Evolutionary conservation across 805 yeast genomes (phyloP), one percentile per base, ranked within the genome.

Genomic region (Middelhovenomyces tepae): DNA sequence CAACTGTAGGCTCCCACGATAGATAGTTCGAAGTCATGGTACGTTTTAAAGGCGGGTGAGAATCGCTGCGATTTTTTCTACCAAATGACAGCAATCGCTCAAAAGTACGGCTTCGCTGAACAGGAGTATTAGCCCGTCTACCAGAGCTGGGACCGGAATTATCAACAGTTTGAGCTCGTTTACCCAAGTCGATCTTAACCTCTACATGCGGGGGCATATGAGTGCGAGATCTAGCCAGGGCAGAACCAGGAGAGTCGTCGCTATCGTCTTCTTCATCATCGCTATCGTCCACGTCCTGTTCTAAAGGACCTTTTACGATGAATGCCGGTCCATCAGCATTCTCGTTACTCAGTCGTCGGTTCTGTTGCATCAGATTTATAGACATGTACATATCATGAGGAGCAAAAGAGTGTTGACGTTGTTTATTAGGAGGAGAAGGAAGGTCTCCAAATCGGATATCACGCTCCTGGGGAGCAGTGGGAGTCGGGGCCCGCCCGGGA

Each of bases 1-100:
- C 97, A 22, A 91, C 70, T 0, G 91, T 82, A 2, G 97, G 96
- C 20, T 70, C 71, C 84, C 94, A 86, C 0, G 96, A 86, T 16
- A 89, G 61, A 47, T 87, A 91, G 42, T 56, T 56, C 4, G 61
- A 42, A 10, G 49, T 47, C 62, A 59, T 59, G 16, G 40, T 39
- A 9, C 39, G 20, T 20, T 28, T 26, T 20, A 31, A n/a, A n/a
- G n/a, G n/a, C n/a, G n/a, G n/a, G n/a, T n/a, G n/a, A n/a, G n/a
- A n/a, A n/a, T n/a, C n/a, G n/a, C n/a, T n/a, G n/a, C n/a, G n/a
- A n/a, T n/a, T n/a, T n/a, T n/a, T n/a, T n/a, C n/a, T n/a, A n/a
- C n/a, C n/a, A n/a, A n/a, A n/a, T n/a, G n/a, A n/a, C n/a, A n/a
- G n/a, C n/a, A n/a, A n/a, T n/a, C n/a, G n/a, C n/a, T n/a, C n/a